These are phyloP conservation scores for Lyophyllum shimeji DNA, from an alignment of 768 basidiomycete species.

Conservation along the genomic window DNA sequence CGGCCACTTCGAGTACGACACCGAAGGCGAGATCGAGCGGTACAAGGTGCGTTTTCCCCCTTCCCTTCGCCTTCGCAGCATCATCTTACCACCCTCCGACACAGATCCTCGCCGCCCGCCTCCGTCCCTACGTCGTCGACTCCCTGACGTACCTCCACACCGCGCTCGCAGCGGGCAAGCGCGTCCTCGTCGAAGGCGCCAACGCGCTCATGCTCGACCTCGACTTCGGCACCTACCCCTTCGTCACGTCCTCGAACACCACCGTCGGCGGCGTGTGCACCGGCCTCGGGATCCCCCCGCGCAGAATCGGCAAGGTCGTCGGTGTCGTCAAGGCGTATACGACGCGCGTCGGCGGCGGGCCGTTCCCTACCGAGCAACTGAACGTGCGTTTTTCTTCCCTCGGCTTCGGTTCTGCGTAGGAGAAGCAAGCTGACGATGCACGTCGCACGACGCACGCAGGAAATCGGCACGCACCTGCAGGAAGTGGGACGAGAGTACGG, in stretches of 20 bases:
- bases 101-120: constrained; percentile 78
- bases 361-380: constrained; percentile 95
- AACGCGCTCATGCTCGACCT: constrained; percentile 99
- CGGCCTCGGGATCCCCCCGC: constrained; percentile 95
- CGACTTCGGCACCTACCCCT: constrained; percentile 98
- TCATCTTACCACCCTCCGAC: background rate
- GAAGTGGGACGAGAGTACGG: constrained; percentile 93
- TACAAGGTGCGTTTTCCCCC: constrained; percentile 65
- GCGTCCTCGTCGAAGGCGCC: constrained; percentile 92
- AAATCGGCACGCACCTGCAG: constrained; percentile 83
- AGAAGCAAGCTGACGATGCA: background rate
- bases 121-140: constrained; percentile 89
- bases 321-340: constrained; percentile 99
- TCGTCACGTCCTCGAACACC: constrained; percentile 93
- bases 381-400: constrained; percentile 51
- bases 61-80: background rate
- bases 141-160: constrained; percentile 83
- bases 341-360: constrained; percentile 96
- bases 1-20: constrained; percentile 97
- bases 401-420: background rate
- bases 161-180: constrained; percentile 73
- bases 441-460: constrained; percentile 40
- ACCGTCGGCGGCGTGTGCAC: constrained; percentile 95
- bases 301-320: constrained; percentile 79
- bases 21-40: constrained; percentile 90